Conservation (phyloP, 306 rosid genomes). For the Canavalia gladiata region DNA sequence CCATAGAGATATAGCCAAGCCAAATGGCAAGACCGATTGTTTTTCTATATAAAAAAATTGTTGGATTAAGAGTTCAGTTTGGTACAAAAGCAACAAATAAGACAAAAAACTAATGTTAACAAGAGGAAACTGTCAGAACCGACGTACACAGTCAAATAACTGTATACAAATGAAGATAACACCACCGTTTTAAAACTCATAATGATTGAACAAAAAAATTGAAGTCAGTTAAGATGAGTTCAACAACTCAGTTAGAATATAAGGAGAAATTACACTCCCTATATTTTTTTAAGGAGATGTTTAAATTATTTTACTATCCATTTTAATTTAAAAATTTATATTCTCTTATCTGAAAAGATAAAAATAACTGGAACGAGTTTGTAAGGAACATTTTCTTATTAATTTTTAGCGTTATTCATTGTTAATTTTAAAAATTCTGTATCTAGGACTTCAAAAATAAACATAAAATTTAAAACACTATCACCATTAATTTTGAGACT, state of each 20-base stretch:
- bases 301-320: background rate
- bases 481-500: background rate
- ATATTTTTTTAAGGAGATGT: background rate
- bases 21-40: constrained; percentile 46
- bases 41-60: constrained; percentile 40
- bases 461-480: background rate
- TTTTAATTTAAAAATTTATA: background rate
- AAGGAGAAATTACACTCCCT: constrained; percentile 32
- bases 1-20: constrained; percentile 43
- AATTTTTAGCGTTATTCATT: background rate
- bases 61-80: constrained; percentile 48
- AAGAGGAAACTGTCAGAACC: constrained; percentile 39
- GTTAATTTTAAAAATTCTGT: background rate
- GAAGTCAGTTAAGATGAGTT: constrained; percentile 33
- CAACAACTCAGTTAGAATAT: constrained; percentile 31
- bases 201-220: background rate
- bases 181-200: background rate
- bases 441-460: background rate
- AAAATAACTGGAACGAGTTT: background rate
- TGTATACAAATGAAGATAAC: background rate
- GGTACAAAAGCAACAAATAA: constrained; percentile 55
- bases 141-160: constrained; percentile 17
- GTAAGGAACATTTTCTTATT: too few species aligned
- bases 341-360: background rate
- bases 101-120: constrained; percentile 26